Conservation (phyloP, 2,329 filamentous ascomycete species). For the Monilinia polystroma region DNA sequence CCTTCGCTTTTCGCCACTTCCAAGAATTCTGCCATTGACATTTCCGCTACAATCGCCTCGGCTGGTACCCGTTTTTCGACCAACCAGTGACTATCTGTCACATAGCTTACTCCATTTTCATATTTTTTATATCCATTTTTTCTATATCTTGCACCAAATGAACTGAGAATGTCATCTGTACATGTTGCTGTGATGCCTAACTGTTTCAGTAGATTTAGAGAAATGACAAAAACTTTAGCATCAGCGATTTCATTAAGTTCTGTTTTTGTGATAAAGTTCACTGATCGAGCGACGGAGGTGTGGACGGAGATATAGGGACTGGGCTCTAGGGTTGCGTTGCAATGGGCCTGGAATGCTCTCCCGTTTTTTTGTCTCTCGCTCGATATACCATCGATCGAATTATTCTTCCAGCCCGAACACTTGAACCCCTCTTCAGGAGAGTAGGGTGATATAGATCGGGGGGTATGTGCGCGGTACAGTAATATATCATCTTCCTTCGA, state of each 20-base stretch:
- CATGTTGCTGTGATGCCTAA: neutral
- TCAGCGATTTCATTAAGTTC: neutral
- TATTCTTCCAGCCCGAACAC: neutral
- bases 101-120: neutral
- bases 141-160: neutral
- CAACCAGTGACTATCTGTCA: constrained; percentile 15
- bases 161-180: neutral
- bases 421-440: neutral
- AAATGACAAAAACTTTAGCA: neutral
- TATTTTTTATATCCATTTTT: neutral
- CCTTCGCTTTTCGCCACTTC: neutral
- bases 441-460: neutral
- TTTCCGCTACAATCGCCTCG: constrained; percentile 2
- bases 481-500: neutral
- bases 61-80: neutral
- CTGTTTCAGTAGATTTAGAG: neutral
- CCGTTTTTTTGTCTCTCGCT: neutral
- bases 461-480: neutral
- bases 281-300: neutral
- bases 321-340: fast-evolving
- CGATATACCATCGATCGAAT: neutral
- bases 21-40: neutral
- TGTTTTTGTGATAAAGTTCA: neutral
- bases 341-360: neutral
- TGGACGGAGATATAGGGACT: constrained; percentile 3